Conservation (phyloP, 192 early-diverging fungal species). For the Lunasporangiospora selenospora region DNA sequence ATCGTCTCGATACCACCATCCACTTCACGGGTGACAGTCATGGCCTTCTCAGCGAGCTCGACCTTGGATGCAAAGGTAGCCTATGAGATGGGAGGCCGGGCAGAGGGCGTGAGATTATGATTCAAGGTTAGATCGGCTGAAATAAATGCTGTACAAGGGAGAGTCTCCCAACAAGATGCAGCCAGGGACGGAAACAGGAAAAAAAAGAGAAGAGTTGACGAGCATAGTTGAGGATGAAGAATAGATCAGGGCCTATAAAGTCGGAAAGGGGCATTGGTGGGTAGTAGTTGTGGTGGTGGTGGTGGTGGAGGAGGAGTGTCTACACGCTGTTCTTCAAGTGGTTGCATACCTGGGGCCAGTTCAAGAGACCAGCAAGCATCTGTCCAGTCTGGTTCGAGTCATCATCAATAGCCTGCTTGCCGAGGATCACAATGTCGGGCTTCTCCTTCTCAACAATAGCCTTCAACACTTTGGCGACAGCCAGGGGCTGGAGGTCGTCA, state of each 20-base stretch:
- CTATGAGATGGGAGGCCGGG: too few species aligned
- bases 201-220: too few species aligned
- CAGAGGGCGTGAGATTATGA: too few species aligned
- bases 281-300: too few species aligned
- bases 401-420: slow-evolving; percentile 99
- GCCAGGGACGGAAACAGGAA: too few species aligned
- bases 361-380: slow-evolving; percentile 96
- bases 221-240: too few species aligned
- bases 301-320: too few species aligned
- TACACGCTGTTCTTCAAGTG: not conserved
- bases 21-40: slow-evolving; percentile 94
- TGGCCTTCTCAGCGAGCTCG: slow-evolving; percentile 68
- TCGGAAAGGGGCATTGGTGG: too few species aligned
- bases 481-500: slow-evolving; percentile 83
- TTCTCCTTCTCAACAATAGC: slow-evolving; percentile 89
- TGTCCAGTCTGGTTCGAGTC: slow-evolving; percentile 97
- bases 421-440: slow-evolving; percentile 92
- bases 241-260: too few species aligned
- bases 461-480: slow-evolving; percentile 93
- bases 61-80: slow-evolving; percentile 98
- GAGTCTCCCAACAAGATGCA: too few species aligned
- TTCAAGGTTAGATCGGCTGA: too few species aligned
- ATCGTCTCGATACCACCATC: slow-evolving; percentile 98
- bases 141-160: too few species aligned
- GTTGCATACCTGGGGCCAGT: slow-evolving; percentile 83